Evolutionary conservation across 257 asterid species (phyloP), one percentile per base, ranked within the genome.

Genomic region (Plantago major): DNA sequence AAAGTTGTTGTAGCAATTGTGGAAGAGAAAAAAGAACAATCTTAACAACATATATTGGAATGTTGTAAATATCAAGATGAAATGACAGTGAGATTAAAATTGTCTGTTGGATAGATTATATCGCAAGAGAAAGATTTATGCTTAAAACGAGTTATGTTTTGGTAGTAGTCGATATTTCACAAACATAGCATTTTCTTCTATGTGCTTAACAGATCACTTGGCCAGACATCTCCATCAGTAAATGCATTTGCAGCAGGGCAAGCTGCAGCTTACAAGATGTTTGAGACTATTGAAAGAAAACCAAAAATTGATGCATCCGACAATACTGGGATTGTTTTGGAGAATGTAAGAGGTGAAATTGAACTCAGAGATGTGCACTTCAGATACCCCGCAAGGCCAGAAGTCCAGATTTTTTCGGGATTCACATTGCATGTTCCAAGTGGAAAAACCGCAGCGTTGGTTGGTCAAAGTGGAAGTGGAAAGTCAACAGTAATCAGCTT

Each of bases 401-500:
- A 79, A n/a, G 86, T 79, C 37, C 79, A 77, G 66, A 75, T 86
- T 15, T 83, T 86, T 38, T 58, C 76, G 3, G 92, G 88, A 9
- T 83, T 86, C 47, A 77, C 89, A 0, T 47, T 86, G 1, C 14
- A 26, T 1, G 70, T 86, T 33, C 84, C 87, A 2, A 64, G 66
- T 64, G 91, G 91, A 0, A 77, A 75, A 67, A 83, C 83, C 16
- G 86, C 74, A 1, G 95, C 95, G 19, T 59, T 86, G 75, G 95
- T 86, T 26, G 95, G 95, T 61, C 87, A 80, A 66, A 86, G 95
- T 69, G 95, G 95, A 5, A 81, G 95, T 38, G 92, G 95, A 9
- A 86, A 86, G 64, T 86, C 95, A 1, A 81, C 95, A 0, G 87
- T 86, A 48, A 68, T 86, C 46, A 83, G 95, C 73, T 77, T 86